A percentile compares a stretch with the other conserved stretches of the same genome.
Conservation (phyloP, 768 basidiomycete genomes). For the Tephrocybe rancida region DNA sequence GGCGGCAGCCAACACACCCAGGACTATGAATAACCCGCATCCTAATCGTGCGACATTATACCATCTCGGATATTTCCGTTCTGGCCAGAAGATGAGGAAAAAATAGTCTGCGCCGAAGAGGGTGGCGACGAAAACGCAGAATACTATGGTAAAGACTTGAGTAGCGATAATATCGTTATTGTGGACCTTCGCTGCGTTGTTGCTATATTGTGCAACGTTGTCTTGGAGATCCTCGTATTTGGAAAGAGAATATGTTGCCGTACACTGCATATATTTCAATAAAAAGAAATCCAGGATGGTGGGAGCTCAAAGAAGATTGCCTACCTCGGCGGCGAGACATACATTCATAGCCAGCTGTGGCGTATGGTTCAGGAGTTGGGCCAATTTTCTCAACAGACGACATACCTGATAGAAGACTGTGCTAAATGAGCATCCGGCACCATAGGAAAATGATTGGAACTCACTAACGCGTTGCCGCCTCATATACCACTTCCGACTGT, state of each 20-base stretch:
- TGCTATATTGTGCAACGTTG: slow-evolving; percentile 23
- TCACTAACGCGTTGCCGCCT: slow-evolving; percentile 32
- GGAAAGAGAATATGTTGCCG: slow-evolving; percentile 36
- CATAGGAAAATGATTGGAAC: slow-evolving; percentile 12
- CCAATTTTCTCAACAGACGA: neutral
- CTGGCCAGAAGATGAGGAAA: slow-evolving; percentile 37
- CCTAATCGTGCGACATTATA: slow-evolving; percentile 24
- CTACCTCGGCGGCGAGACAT: slow-evolving; percentile 34
- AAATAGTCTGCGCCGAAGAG: slow-evolving; percentile 39
- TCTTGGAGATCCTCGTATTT: slow-evolving; percentile 34
- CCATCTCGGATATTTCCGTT: slow-evolving; percentile 32
- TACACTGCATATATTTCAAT: slow-evolving; percentile 13
- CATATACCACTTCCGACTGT: slow-evolving; percentile 32
- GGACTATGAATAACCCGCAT: slow-evolving; percentile 24
- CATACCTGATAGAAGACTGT: slow-evolving; percentile 14
- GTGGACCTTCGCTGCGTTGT: slow-evolving; percentile 24
- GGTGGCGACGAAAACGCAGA: slow-evolving; percentile 36
- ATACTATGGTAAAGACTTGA: slow-evolving; percentile 32
- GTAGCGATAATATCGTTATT: slow-evolving; percentile 33
- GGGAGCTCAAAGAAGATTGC: neutral
- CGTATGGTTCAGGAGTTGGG: neutral
- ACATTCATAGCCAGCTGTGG: slow-evolving; percentile 30
- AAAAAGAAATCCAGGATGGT: neutral
- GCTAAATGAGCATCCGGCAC: neutral
- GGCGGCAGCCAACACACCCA: slow-evolving; percentile 29